phyloP scores from a whole-genome alignment of 2,329 filamentous ascomycete genomes.

The Xylariales sp. region DNA sequence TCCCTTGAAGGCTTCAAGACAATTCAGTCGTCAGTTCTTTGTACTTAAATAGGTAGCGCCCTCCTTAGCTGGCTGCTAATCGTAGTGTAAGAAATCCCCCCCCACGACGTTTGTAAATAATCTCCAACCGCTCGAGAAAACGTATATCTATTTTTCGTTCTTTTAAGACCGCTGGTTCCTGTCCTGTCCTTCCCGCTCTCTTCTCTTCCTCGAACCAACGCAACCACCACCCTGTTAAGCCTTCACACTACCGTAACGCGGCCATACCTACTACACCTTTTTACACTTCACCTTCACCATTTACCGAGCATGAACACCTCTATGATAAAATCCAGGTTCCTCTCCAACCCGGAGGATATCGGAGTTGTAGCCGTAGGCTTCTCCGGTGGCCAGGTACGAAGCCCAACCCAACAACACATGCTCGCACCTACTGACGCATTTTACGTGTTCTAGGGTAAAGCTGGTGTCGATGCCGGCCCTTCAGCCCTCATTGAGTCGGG shows the following conservation, averaged over 20 bases:
- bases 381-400: conserved; percentile 88
- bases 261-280: background rate
- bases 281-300: background rate
- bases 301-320: conserved; percentile 62
- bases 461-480: conserved; percentile 90
- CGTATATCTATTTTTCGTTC: conserved; percentile 8
- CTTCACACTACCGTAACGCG: background rate
- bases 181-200: conserved; percentile 2
- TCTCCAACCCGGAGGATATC: conserved; percentile 80
- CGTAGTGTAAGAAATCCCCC: background rate
- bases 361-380: conserved; percentile 96
- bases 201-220: background rate
- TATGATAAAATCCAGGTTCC: conserved; percentile 76
- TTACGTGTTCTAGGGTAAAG: conserved; percentile 71
- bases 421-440: conserved; percentile 24
- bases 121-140: background rate
- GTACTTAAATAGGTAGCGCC: conserved; percentile 32
- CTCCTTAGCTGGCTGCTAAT: conserved; percentile 15
- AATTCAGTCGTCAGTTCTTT: conserved; percentile 24
- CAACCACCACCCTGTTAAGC: background rate
- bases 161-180: conserved; percentile 2
- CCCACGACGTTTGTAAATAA: conserved; percentile 30
- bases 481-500: conserved; percentile 89
- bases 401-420: background rate
- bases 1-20: conserved; percentile 16